Evolutionary conservation across 148 eudicot genomes (phyloP).

Genomic region (Polygonum aviculare): DNA sequence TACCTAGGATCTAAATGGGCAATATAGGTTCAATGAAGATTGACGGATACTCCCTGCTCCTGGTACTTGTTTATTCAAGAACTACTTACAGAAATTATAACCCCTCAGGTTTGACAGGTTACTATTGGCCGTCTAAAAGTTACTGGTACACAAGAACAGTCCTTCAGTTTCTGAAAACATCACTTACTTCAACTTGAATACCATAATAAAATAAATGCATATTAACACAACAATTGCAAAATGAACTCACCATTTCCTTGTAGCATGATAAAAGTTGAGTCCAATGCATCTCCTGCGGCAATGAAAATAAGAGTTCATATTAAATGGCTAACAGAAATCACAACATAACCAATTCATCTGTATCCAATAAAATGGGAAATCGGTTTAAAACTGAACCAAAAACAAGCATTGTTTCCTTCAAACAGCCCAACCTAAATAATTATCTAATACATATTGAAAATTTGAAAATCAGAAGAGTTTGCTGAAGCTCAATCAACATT

Average conservation of each 20-base stretch:
- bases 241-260: constrained; percentile 59
- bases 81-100: neutral
- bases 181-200: neutral
- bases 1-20: neutral
- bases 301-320: neutral
- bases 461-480: too few relatives aligned
- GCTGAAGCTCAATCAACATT: neutral
- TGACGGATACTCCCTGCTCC: neutral
- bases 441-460: neutral
- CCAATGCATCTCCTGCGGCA: constrained; percentile 38
- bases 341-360: neutral
- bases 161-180: neutral
- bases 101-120: neutral
- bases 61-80: neutral
- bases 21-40: neutral
- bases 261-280: constrained; percentile 54
- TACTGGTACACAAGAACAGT: neutral
- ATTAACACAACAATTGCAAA: neutral
- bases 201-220: neutral
- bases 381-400: neutral
- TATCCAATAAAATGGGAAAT: neutral
- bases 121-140: neutral
- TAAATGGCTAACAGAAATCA: neutral
- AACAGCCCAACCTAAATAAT: neutral
- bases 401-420: neutral